Percentiles rank a stretch among this genome's conserved stretches.
These are phyloP conservation scores for Leccinellum rugosiceps DNA, from an alignment of 768 basidiomycete genomes.

Conservation along the genomic window DNA sequence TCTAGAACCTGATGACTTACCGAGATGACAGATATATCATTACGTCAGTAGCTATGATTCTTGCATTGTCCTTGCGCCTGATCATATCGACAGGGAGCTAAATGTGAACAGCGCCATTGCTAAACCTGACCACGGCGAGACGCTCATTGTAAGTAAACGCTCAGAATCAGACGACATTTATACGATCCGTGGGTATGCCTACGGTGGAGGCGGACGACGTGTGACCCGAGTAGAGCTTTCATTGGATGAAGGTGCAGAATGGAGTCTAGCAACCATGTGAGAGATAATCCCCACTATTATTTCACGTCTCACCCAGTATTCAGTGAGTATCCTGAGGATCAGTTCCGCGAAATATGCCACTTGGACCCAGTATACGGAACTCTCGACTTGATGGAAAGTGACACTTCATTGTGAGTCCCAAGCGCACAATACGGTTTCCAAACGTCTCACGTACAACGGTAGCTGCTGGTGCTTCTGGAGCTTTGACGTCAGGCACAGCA, in stretches of 20 bases:
- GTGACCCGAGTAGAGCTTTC: conserved; percentile 58
- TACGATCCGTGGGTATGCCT: conserved; percentile 54
- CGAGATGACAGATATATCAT: conserved; percentile 29
- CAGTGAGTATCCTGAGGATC: conserved; percentile 49
- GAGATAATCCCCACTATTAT: not conserved
- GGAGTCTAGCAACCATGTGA: conserved; percentile 44
- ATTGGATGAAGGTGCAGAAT: conserved; percentile 48
- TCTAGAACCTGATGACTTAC: not conserved
- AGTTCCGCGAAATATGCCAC: conserved; percentile 38
- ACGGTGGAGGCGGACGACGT: conserved; percentile 57
- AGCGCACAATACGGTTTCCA: not conserved
- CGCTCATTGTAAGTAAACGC: conserved; percentile 19
- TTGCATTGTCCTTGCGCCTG: not conserved
- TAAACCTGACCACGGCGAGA: conserved; percentile 53
- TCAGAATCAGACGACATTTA: conserved; percentile 29
- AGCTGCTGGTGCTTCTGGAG: conserved; percentile 63
- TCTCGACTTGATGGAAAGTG: conserved; percentile 45
- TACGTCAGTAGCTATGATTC: conserved; percentile 23
- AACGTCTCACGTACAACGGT: not conserved
- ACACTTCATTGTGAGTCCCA: conserved; percentile 43
- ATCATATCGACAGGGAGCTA: conserved; percentile 46
- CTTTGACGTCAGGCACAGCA: conserved; percentile 34
- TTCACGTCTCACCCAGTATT: conserved; percentile 1
- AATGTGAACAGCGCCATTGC: conserved; percentile 61
- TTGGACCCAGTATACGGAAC: conserved; percentile 44